Evolutionary conservation across 495 filamentous ascomycete species (phyloP), one percentile per base, ranked within the genome.

Genomic region (Penicillium macrosclerotiorum): DNA sequence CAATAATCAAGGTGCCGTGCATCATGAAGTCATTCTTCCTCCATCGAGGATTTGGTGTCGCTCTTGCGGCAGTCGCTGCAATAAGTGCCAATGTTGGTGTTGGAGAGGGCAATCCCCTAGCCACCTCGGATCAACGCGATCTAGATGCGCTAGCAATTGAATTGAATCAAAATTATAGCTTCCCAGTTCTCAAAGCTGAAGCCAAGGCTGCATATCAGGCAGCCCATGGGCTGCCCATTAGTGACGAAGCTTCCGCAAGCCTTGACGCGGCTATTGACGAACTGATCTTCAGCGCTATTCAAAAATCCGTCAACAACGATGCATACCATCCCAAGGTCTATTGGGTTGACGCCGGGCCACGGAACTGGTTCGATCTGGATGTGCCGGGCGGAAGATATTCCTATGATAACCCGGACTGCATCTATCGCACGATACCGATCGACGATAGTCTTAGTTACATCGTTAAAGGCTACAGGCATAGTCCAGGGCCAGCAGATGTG

Each of bases 211-310:
- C 47, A 7, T 51, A 43, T 20, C 9, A 51, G 29, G 47, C 47
- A 25, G 47, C 47, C 4, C 52, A 55, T 24, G 52, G 52, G 8
- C 29, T 46, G 24, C 42, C 46, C 30, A 42, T 55, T 14, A 55
- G 46, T 31, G 47, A 50, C 30, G 41, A 50, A 51, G 52, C 47
- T 5, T 32, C 46, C 7, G 46, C 52, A 8, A 46, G 35, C 27
- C 45, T 54, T n/a, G 46, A 54, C 17, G 51, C 33, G n/a, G 46
- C 51, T 2, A 54, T 55, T 23, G 52, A 55, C 6, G 52, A 55
- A 29, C 24, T 55, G 13, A 30, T 25, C 14, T 55, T 55, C 30
- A 55, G 52, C 31, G 4, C 52, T 4, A 37, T 46, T 7, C 47
- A 55, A 26, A 50, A 55, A 13, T 46, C 52, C 8, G 37, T 50